phyloP scores from a whole-genome alignment of 805 yeast species.

The Myxozyma kluyveri region DNA sequence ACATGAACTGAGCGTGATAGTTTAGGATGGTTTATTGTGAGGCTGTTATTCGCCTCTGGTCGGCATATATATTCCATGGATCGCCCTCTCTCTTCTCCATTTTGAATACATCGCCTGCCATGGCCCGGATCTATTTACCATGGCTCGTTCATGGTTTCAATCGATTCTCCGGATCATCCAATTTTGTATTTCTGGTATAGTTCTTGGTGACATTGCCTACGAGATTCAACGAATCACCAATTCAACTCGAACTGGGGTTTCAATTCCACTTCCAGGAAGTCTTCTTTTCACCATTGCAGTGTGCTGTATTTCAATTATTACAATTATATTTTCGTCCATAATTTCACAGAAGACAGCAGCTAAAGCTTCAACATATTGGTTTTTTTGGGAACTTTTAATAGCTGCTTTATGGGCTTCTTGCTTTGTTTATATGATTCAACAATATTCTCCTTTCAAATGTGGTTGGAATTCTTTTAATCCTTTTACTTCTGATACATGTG shows the following conservation, averaged over 20 bases:
- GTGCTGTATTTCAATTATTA: conserved; percentile 9
- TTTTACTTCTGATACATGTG: conserved; percentile 10
- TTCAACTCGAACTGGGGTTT: no score
- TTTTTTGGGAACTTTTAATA: conserved; percentile 15
- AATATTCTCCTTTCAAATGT: conserved; percentile 17
- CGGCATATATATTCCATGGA: no score
- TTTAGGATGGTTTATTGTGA: no score
- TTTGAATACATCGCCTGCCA: no score
- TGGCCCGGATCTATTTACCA: no score
- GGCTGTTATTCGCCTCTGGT: no score
- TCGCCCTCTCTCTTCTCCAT: no score
- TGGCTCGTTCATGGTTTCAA: background rate
- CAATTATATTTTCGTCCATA: conserved; percentile 2
- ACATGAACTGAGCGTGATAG: no score
- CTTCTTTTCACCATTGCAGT: conserved; percentile 5
- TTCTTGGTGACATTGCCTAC: conserved; percentile 19
- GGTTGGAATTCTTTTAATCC: conserved; percentile 24
- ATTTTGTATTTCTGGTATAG: conserved; percentile 7
- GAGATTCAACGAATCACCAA: conserved; percentile 2
- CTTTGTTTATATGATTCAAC: conserved; percentile 8
- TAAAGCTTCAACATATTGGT: background rate
- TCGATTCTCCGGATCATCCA: conserved; percentile 10
- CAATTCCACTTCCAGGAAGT: conserved; percentile 5
- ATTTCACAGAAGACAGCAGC: background rate
- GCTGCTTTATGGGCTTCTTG: conserved; percentile 7